Evolutionary conservation across 73 alveolate genomes (phyloP), one percentile per base, ranked within the genome.

Genomic region (Vitrella brassicaformis): DNA sequence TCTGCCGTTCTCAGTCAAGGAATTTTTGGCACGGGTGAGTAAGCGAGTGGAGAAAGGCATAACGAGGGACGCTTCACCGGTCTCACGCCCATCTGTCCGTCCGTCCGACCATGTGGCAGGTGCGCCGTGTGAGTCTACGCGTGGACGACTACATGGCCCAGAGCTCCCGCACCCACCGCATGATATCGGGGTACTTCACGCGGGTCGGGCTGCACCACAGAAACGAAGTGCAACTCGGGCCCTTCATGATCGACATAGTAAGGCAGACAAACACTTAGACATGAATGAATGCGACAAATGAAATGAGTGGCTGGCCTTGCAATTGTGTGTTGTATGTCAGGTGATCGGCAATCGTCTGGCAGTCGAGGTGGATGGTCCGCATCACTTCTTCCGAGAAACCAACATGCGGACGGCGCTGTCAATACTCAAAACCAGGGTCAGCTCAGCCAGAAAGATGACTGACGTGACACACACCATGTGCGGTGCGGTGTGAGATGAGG

Each of bases 211-310:
- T 75, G 71, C 75, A 75, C 46, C 82, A 75, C 28, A 75, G 82
- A 19, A 67, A 71, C 31, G 82, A 75, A 71, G 82, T 75, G 4
- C 46, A 67, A 22, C 67, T 75, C 32, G 82, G 82, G 28, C 82
- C 82, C 28, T 75, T 75, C 45, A 67, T 75, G 82, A 75, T 75
- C 10, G 82, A 75, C 76, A 75, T 75, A n/a, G n/a, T n/a, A n/a
- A n/a, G n/a, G n/a, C n/a, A n/a, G n/a, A n/a, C n/a, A n/a, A n/a
- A n/a, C n/a, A n/a, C n/a, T n/a, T n/a, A n/a, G n/a, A n/a, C n/a
- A n/a, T n/a, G n/a, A n/a, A n/a, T n/a, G n/a, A n/a, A n/a, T n/a
- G n/a, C n/a, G n/a, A n/a, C n/a, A n/a, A n/a, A n/a, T n/a, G n/a
- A n/a, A n/a, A n/a, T n/a, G n/a, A n/a, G n/a, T n/a, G n/a, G n/a